These are phyloP conservation scores for Hypomontagnella submonticulosa DNA, from an alignment of 495 filamentous ascomycete species.

Conservation along the genomic window DNA sequence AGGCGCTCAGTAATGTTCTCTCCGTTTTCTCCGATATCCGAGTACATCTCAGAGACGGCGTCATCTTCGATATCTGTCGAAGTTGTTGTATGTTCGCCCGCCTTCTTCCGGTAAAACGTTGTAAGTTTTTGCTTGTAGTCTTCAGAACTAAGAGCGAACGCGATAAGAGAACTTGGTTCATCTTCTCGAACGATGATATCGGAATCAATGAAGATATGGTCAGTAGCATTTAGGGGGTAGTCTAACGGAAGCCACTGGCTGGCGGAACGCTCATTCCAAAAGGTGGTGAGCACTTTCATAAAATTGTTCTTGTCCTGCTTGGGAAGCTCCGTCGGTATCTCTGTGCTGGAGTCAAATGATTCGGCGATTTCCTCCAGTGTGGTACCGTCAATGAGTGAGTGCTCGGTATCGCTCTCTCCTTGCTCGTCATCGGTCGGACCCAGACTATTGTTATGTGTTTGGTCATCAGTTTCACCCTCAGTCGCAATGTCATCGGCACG, in stretches of 20 bases:
- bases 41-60: slow-evolving; percentile 42
- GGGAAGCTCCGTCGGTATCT: slow-evolving; percentile 78
- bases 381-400: slow-evolving; percentile 68
- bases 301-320: slow-evolving; percentile 91
- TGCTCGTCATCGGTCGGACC: slow-evolving; percentile 70
- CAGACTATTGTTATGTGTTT: slow-evolving; percentile 59
- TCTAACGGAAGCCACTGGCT: slow-evolving; percentile 96
- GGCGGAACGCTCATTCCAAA: slow-evolving; percentile 97
- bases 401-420: slow-evolving; percentile 78
- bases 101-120: slow-evolving; percentile 45
- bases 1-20: slow-evolving; percentile 60
- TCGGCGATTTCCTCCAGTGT: slow-evolving; percentile 67
- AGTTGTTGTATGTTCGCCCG: slow-evolving; percentile 53
- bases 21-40: slow-evolving; percentile 40
- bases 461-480: slow-evolving; percentile 62
- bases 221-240: slow-evolving; percentile 86
- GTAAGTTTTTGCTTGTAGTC: slow-evolving; percentile 88
- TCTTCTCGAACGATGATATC: slow-evolving; percentile 97
- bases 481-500: slow-evolving; percentile 55
- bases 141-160: slow-evolving; percentile 85
- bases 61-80: slow-evolving; percentile 40
- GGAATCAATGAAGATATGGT: slow-evolving; percentile 98
- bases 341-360: slow-evolving; percentile 70
- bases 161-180: slow-evolving; percentile 95
- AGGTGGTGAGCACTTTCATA: slow-evolving; percentile 93